phyloP scores from a whole-genome alignment of 768 basidiomycete species.

The Auricularia sp. region DNA sequence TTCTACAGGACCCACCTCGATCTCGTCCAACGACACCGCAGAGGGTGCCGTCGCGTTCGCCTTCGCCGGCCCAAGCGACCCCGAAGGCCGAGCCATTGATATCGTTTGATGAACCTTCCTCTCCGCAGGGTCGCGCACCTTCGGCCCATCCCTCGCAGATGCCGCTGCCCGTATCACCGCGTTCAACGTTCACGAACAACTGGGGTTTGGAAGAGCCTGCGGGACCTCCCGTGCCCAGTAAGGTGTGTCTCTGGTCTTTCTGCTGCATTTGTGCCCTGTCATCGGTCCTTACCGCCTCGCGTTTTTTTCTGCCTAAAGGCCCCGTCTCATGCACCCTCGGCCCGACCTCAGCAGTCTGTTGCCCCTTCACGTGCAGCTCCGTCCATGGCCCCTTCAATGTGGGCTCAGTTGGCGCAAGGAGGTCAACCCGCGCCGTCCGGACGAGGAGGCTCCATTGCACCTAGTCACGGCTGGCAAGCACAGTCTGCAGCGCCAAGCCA shows the following conservation, averaged over 20 bases:
- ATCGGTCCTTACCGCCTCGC: not conserved
- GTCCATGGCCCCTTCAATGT: not conserved
- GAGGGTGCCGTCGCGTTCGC: not conserved
- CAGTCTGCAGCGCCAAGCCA: not conserved
- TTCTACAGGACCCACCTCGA: too few relatives aligned
- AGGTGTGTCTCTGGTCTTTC: not conserved
- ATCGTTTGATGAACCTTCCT: not conserved
- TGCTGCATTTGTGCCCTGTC: not conserved
- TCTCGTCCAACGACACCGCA: not conserved
- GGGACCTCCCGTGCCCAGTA: not conserved
- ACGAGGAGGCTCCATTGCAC: not conserved
- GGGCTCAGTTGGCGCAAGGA: not conserved
- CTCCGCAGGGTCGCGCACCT: not conserved
- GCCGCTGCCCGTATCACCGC: not conserved
- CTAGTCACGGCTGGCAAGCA: not conserved
- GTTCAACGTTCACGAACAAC: not conserved
- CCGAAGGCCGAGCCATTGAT: not conserved
- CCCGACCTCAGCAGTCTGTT: not conserved
- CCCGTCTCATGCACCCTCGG: not conserved
- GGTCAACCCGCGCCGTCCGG: not conserved
- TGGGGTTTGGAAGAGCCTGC: not conserved
- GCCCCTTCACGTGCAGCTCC: not conserved
- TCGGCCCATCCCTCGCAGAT: conserved; percentile 1
- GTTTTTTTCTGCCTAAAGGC: not conserved
- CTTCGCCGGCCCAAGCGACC: not conserved